These are phyloP conservation scores for Phytophthora sp. DNA, from an alignment of 352 stramenopile genomes.

Conservation along the genomic window DNA sequence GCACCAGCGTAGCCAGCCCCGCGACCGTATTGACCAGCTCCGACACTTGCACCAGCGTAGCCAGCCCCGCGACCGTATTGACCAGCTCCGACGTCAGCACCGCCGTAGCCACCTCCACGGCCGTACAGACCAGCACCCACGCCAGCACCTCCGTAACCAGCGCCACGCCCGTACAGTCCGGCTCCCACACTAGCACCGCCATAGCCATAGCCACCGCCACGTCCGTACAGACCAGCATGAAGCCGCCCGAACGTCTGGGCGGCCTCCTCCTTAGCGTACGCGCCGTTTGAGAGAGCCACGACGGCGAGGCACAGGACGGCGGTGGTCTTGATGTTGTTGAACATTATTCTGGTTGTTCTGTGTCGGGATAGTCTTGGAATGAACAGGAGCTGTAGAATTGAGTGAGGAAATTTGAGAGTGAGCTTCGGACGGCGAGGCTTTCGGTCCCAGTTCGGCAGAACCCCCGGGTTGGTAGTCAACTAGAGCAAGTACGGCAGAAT, in stretches of 20 bases:
- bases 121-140: background rate
- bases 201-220: background rate
- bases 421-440: background rate
- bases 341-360: slow-evolving; percentile 15
- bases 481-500: too few species aligned
- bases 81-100: too few species aligned
- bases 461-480: too few species aligned
- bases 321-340: slow-evolving; percentile 22
- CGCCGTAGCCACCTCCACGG: too few species aligned
- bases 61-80: too few species aligned
- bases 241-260: slow-evolving; percentile 23
- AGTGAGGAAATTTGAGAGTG: slow-evolving; percentile 19
- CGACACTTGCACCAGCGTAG: too few species aligned
- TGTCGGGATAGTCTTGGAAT: background rate
- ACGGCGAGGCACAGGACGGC: slow-evolving; percentile 17
- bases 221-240: background rate
- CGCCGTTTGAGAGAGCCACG: slow-evolving; percentile 1
- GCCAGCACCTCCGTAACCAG: background rate
- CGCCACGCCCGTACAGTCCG: background rate
- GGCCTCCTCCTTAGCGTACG: slow-evolving; percentile 12
- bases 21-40: too few species aligned
- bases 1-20: too few species aligned
- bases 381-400: background rate
- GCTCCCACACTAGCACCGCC: background rate
- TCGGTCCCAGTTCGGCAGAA: too few species aligned